Conservation (phyloP, 768 basidiomycete genomes). For the Paxillus rubicundulus region DNA sequence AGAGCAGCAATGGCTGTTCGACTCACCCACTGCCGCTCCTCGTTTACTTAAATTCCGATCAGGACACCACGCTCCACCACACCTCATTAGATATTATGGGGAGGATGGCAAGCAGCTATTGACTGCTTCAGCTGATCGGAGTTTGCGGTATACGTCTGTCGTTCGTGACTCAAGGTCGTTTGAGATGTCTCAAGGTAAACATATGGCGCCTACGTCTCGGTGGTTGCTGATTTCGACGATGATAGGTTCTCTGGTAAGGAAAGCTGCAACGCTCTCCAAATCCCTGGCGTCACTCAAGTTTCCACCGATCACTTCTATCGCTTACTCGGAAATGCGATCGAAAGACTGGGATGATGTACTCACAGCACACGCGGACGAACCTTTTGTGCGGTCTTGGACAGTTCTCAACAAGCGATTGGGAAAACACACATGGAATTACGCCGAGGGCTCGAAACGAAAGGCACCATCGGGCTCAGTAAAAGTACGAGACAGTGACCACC, state of each 20-base stretch:
- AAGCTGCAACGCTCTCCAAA: conserved; percentile 73
- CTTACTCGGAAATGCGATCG: conserved; percentile 74
- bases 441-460: conserved; percentile 48
- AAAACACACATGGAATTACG: conserved; percentile 65
- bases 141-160: conserved; percentile 85
- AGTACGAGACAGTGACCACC: conserved; percentile 39
- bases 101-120: conserved; percentile 95
- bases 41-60: conserved; percentile 88
- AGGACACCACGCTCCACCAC: conserved; percentile 89
- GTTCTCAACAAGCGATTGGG: conserved; percentile 81
- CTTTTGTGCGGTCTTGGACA: conserved; percentile 83
- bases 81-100: conserved; percentile 92
- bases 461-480: conserved; percentile 62
- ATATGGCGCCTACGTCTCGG: background rate
- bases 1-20: conserved; percentile 94
- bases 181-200: conserved; percentile 87
- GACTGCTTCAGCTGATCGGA: conserved; percentile 86
- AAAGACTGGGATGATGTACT: conserved; percentile 99
- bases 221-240: conserved; percentile 3
- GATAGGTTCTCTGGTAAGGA: conserved; percentile 80
- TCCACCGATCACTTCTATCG: conserved; percentile 71
- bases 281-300: conserved; percentile 83
- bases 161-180: conserved; percentile 94
- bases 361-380: conserved; percentile 84
- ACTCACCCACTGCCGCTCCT: conserved; percentile 83